Percentiles rank a stretch among this genome's conserved stretches.
These are phyloP conservation scores for Pyrenula massariospora DNA, from an alignment of 495 filamentous ascomycete species.

Conservation along the genomic window DNA sequence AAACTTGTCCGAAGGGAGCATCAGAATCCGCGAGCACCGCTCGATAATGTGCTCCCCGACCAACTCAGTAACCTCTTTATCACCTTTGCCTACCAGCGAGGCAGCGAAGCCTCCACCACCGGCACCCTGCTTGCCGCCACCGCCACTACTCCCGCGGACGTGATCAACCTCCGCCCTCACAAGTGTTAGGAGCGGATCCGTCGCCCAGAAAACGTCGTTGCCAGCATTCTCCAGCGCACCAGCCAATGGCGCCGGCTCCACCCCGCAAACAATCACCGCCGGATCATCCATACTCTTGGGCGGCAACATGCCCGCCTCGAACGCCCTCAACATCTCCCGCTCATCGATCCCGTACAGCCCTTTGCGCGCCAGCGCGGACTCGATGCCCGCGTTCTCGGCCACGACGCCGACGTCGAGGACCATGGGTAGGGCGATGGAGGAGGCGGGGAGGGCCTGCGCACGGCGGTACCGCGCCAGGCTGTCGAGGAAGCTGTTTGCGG, in stretches of 20 bases:
- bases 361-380: slow-evolving; percentile 14
- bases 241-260: slow-evolving; percentile 18
- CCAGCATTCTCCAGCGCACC: slow-evolving; percentile 3
- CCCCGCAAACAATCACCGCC: slow-evolving; percentile 15
- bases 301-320: slow-evolving; percentile 19
- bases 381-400: slow-evolving; percentile 20
- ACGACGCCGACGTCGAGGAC: slow-evolving; percentile 25
- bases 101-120: slow-evolving; percentile 1
- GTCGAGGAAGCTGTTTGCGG: slow-evolving; percentile 21
- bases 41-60: slow-evolving; percentile 12
- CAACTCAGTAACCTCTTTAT: slow-evolving; percentile 1
- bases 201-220: slow-evolving; percentile 12
- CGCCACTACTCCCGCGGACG: background rate
- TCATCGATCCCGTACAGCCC: slow-evolving; percentile 30
- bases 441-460: slow-evolving; percentile 10
- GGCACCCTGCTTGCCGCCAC: slow-evolving; percentile 1
- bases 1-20: slow-evolving; percentile 10
- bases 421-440: slow-evolving; percentile 20
- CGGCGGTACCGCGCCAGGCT: slow-evolving; percentile 18
- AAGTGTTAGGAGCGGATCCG: slow-evolving; percentile 12
- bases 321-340: slow-evolving; percentile 14
- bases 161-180: slow-evolving; percentile 6
- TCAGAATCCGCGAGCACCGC: slow-evolving; percentile 19
- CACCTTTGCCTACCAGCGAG: background rate
- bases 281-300: background rate